These are phyloP conservation scores for Eutrema japonicum DNA, from an alignment of 345 rosid genomes.

Conservation along the genomic window DNA sequence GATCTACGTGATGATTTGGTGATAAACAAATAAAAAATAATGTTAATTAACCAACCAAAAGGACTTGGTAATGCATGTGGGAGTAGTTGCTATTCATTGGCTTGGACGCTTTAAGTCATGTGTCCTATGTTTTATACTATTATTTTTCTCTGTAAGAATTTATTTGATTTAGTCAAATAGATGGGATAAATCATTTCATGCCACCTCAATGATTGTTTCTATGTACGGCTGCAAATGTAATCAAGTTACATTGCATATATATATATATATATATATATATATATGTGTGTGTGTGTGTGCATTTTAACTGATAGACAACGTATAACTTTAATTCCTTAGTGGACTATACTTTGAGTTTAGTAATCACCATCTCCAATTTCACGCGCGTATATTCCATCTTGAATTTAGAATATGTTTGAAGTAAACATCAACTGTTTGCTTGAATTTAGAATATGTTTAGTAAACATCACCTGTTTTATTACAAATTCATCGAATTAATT, in stretches of 20 bases:
- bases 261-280: not conserved
- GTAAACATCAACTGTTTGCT: not conserved
- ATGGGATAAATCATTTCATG: slow-evolving; percentile 27
- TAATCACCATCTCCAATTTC: not conserved
- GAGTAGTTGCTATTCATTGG: slow-evolving; percentile 35
- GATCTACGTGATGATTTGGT: not conserved
- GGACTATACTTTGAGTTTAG: not conserved
- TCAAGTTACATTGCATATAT: not conserved
- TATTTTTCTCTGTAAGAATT: slow-evolving; percentile 14
- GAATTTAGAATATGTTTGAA: not conserved
- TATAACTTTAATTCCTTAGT: not conserved
- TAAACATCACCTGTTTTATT: not conserved
- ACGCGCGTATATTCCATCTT: not conserved
- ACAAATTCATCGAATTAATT: not conserved
- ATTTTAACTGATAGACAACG: slow-evolving; percentile 2
- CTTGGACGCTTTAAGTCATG: slow-evolving; percentile 35
- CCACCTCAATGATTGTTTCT: slow-evolving; percentile 38
- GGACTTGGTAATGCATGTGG: slow-evolving; percentile 41
- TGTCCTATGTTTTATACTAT: slow-evolving; percentile 39
- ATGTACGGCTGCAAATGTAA: slow-evolving; percentile 25
- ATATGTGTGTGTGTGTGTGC: not conserved
- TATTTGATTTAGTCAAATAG: slow-evolving; percentile 30
- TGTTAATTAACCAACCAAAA: slow-evolving; percentile 36
- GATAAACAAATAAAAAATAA: slow-evolving; percentile 29
- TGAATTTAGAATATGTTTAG: not conserved